Evolutionary conservation across 176 grass and related monocot species (phyloP), one percentile per base, ranked within the genome.

Genomic region (Musa acuminata): DNA sequence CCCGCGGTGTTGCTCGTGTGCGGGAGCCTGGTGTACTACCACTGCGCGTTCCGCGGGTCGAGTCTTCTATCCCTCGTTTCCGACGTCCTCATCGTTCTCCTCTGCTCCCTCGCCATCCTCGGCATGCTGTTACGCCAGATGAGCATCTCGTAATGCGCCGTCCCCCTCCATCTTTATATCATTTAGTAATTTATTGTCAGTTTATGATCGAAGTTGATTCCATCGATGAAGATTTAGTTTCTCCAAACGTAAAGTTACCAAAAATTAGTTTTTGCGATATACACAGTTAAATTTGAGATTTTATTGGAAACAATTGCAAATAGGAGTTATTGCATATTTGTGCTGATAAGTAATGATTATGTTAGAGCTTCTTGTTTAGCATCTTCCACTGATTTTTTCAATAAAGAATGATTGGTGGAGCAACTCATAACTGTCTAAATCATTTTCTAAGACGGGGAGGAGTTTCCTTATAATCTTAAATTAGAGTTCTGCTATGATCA

Each of bases 31-130:
- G 82, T 99, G 2, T 99, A 99, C 80, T 99, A 99, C 80, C 95
- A 99, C 87, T 92, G 87, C 75, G 87, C 82, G 23, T 87, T 86
- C 71, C 82, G 84, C 77, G 84, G 80, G 19, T 85, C 95, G 49
- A 94, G 95, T 69, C 55, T 84, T 49, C 85, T 94, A 23, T 99
- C 95, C 77, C 95, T 94, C 69, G 80, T 87, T 75, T 86, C 88
- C 50, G 90, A 99, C 87, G 90, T 94, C 71, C 80, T 99, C 54
- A 85, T 91, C 82, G 88, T 99, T 80, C 90, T 99, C 68, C 90
- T 99, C 64, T 99, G 90, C 78, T 99, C 95, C 21, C 95, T 99
- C 72, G 86, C 90, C 69, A 91, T 99, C 81, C 82, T 99, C 64
- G 95, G 90, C 50, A 81, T 93, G 59, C 86, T 99, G 73, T 94